phyloP scores from a whole-genome alignment of 352 stramenopile genomes.

The Globisporangium apiculatum region DNA sequence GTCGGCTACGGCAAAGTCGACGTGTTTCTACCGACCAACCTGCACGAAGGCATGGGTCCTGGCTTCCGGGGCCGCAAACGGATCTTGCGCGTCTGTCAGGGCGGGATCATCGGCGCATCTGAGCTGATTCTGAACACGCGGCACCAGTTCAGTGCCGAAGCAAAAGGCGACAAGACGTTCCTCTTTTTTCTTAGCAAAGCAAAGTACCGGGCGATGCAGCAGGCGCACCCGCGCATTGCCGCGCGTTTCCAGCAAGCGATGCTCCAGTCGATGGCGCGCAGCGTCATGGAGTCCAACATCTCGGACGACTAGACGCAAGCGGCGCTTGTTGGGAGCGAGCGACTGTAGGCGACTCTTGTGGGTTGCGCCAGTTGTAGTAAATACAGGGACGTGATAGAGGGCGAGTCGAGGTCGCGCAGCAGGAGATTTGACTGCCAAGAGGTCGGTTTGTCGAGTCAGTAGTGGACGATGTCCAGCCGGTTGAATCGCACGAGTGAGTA shows the following conservation, averaged over 20 bases:
- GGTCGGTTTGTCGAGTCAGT: no score
- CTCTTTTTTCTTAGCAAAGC: slow-evolving; percentile 79
- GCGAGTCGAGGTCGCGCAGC: no score
- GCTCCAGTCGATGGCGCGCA: slow-evolving; percentile 79
- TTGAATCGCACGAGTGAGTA: no score
- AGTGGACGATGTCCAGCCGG: no score
- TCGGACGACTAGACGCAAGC: slow-evolving; percentile 46
- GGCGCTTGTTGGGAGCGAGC: no score
- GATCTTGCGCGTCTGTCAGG: slow-evolving; percentile 75
- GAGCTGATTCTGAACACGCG: slow-evolving; percentile 79
- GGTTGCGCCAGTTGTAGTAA: no score
- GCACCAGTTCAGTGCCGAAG: slow-evolving; percentile 77
- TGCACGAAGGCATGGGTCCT: slow-evolving; percentile 71
- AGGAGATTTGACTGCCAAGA: no score
- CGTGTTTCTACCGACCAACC: slow-evolving; percentile 75
- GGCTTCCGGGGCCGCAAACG: slow-evolving; percentile 74
- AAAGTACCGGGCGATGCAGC: slow-evolving; percentile 67
- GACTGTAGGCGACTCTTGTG: no score
- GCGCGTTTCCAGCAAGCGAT: slow-evolving; percentile 80
- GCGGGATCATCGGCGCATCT: slow-evolving; percentile 67
- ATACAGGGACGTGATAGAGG: no score
- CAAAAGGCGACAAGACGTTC: slow-evolving; percentile 43
- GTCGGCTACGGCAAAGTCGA: slow-evolving; percentile 82
- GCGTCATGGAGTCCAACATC: slow-evolving; percentile 81
- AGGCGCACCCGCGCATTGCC: slow-evolving; percentile 52